phyloP scores from a whole-genome alignment of 352 stramenopile species.

The Pythium insidiosum region DNA sequence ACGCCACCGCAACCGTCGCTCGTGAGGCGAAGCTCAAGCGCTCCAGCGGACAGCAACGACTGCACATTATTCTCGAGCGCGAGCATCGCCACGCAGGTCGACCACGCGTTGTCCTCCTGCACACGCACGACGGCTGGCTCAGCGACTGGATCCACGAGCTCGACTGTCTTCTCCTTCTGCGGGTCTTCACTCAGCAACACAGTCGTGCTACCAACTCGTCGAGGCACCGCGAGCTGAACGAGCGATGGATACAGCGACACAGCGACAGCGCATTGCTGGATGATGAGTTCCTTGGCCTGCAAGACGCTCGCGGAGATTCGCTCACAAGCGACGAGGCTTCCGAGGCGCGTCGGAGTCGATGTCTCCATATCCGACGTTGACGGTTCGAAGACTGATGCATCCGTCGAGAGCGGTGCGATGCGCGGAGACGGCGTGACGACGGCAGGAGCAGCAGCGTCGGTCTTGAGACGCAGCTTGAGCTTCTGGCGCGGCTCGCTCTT shows the following conservation, averaged over 20 bases:
- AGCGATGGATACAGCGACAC: constrained; percentile 21
- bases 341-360: not conserved
- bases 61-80: constrained; percentile 37
- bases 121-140: constrained; percentile 5
- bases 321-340: constrained; percentile 1
- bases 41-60: constrained; percentile 19
- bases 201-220: too few species aligned
- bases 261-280: constrained; percentile 14
- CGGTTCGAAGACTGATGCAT: not conserved
- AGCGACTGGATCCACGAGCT: not conserved
- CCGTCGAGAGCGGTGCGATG: not conserved
- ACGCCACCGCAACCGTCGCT: constrained; percentile 73
- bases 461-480: constrained; percentile 9
- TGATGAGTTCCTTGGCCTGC: constrained; percentile 17
- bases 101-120: constrained; percentile 25
- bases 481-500: constrained; percentile 12
- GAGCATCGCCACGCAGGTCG: constrained; percentile 30
- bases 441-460: constrained; percentile 5
- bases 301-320: constrained; percentile 12
- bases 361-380: not conserved
- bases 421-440: not conserved
- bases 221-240: constrained; percentile 13
- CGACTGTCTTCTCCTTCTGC: not conserved
- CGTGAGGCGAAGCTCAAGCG: constrained; percentile 49
- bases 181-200: constrained; percentile 1